A percentile compares a stretch with the other conserved stretches of the same genome.
Conservation (phyloP, 371 early-diverging fungal genomes). For the Saksenaea vasiformis region DNA sequence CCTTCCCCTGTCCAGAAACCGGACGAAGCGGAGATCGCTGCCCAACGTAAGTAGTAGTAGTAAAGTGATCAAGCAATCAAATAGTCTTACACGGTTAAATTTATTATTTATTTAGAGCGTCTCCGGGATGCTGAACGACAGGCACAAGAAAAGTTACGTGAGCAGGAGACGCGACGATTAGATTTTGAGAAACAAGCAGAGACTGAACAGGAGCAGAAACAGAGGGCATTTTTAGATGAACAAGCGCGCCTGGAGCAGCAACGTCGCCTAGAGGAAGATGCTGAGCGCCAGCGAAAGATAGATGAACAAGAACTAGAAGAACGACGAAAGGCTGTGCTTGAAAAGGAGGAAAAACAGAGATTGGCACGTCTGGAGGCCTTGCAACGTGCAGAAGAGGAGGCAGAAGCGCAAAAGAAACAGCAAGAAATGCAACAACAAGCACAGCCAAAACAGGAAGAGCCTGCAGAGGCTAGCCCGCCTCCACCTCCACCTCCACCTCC, state of each 20-base stretch:
- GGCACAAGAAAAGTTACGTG: slow-evolving; percentile 36
- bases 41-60: slow-evolving; percentile 33
- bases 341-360: slow-evolving; percentile 37
- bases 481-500: slow-evolving; percentile 11
- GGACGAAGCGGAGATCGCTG: slow-evolving; percentile 37
- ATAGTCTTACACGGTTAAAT: background rate
- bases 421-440: background rate
- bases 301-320: slow-evolving; percentile 30
- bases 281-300: background rate
- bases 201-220: slow-evolving; percentile 19
- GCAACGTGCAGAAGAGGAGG: slow-evolving; percentile 36
- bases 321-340: slow-evolving; percentile 26
- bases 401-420: slow-evolving; percentile 16
- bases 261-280: slow-evolving; percentile 21
- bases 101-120: slow-evolving; percentile 22
- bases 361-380: slow-evolving; percentile 39
- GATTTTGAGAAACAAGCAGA: slow-evolving; percentile 17
- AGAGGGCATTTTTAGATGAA: slow-evolving; percentile 15
- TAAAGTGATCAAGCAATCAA: background rate
- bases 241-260: slow-evolving; percentile 21
- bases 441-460: slow-evolving; percentile 10
- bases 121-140: slow-evolving; percentile 40
- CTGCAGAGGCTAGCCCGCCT: slow-evolving; percentile 11
- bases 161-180: slow-evolving; percentile 24
- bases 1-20: slow-evolving; percentile 9